phyloP scores from a whole-genome alignment of 2,329 filamentous ascomycete genomes.

The Aureobasidium sp. region DNA sequence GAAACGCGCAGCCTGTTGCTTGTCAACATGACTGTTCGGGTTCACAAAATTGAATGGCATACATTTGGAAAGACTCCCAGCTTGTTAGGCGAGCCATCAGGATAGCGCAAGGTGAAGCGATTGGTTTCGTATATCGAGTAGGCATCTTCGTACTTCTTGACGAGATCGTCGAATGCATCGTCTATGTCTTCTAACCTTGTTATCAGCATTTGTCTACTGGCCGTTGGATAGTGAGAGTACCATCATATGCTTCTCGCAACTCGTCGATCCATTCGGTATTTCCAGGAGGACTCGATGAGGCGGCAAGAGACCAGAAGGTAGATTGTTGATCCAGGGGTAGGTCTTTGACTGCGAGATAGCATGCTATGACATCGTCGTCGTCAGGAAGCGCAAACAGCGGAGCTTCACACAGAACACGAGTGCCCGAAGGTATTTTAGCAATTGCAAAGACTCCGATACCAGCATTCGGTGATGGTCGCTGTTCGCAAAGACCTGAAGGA shows the following conservation, averaged over 20 bases:
- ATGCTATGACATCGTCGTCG: conserved; percentile 16
- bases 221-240: background rate
- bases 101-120: conserved; percentile 18
- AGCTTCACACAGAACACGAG: conserved; percentile 16
- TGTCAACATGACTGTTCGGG: background rate
- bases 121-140: conserved; percentile 18
- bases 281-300: background rate
- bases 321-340: background rate
- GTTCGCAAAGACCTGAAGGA: conserved; percentile 9
- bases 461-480: conserved; percentile 13
- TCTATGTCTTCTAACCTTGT: background rate
- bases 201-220: background rate
- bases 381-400: conserved; percentile 17
- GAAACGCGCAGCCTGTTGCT: conserved; percentile 10
- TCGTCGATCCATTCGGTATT: conserved; percentile 16
- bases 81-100: conserved; percentile 7
- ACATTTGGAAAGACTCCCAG: conserved; percentile 17
- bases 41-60: background rate
- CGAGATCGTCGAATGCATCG: conserved; percentile 8
- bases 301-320: conserved; percentile 17
- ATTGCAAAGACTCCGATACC: conserved; percentile 18
- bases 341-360: conserved; percentile 9
- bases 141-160: conserved; percentile 14
- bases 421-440: conserved; percentile 14
- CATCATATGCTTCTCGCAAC: conserved; percentile 10